Evolutionary conservation across 1,284 basidiomycete genomes (phyloP).

Genomic region (Apiotrichum brassicae): DNA sequence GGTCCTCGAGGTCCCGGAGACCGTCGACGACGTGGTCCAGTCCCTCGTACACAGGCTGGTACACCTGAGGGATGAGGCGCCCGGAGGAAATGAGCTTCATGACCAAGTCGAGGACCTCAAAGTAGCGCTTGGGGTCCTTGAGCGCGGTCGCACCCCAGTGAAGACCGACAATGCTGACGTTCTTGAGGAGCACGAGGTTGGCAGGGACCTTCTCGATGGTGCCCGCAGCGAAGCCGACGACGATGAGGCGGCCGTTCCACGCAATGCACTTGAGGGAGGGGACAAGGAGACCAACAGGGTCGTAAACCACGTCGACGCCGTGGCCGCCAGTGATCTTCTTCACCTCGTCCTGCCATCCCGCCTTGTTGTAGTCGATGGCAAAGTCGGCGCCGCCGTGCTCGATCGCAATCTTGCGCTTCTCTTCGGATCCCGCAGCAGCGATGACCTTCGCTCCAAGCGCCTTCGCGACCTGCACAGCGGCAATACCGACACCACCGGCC

Average conservation of each 20-base stretch:
- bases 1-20: constrained; percentile 53
- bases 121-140: constrained; percentile 61
- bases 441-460: constrained; percentile 49
- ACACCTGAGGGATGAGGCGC: constrained; percentile 65
- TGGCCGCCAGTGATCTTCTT: constrained; percentile 66
- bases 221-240: constrained; percentile 87
- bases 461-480: constrained; percentile 85
- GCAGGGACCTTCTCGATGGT: constrained; percentile 83
- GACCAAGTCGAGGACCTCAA: constrained; percentile 67
- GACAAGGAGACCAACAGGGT: constrained; percentile 62
- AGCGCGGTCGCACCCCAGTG: constrained; percentile 75
- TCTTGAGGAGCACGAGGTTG: constrained; percentile 82
- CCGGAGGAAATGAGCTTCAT: constrained; percentile 65
- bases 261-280: constrained; percentile 73
- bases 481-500: constrained; percentile 82
- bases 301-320: constrained; percentile 81
- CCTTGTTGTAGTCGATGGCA: constrained; percentile 46
- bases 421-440: constrained; percentile 46
- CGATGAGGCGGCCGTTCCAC: constrained; percentile 85
- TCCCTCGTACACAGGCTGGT: constrained; percentile 65
- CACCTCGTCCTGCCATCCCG: constrained; percentile 49
- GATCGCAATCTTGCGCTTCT: constrained; percentile 47
- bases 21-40: constrained; percentile 59
- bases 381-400: constrained; percentile 46
- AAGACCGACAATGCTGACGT: constrained; percentile 71